Evolutionary conservation across 768 basidiomycete species (phyloP).

Genomic region (Mycena vulgaris): DNA sequence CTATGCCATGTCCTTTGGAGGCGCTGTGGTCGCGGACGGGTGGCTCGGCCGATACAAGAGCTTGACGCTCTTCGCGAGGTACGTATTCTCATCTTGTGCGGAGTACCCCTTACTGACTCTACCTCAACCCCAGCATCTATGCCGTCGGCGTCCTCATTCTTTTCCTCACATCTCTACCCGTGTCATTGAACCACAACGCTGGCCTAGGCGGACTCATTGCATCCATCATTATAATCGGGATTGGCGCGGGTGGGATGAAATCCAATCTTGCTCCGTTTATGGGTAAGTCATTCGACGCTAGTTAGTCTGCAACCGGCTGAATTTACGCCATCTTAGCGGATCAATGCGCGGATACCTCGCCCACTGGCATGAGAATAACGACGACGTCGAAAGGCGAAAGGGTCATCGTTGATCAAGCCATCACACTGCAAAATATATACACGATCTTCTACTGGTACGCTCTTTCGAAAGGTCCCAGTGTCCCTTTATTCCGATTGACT

Average conservation of each 20-base stretch:
- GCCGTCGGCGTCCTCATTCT: conserved; percentile 16
- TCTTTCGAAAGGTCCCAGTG: not conserved
- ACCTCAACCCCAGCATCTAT: conserved; percentile 17
- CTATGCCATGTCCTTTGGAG: conserved; percentile 29
- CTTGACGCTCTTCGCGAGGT: conserved; percentile 26
- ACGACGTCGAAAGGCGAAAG: conserved; percentile 14
- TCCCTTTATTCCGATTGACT: not conserved
- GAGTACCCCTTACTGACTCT: not conserved
- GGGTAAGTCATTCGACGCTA: not conserved
- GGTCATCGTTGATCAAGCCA: conserved; percentile 18
- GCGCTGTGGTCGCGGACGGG: conserved; percentile 26
- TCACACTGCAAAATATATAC: conserved; percentile 20
- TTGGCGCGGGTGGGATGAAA: conserved; percentile 30
- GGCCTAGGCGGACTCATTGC: conserved; percentile 27
- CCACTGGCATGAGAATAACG: not conserved
- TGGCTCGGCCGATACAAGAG: conserved; percentile 34
- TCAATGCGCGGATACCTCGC: conserved; percentile 13
- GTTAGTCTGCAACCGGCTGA: not conserved
- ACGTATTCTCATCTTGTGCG: not conserved
- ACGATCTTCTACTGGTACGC: conserved; percentile 19
- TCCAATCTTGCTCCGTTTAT: conserved; percentile 32
- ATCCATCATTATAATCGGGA: conserved; percentile 20
- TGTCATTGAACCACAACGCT: conserved; percentile 21
- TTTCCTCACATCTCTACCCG: conserved; percentile 25
- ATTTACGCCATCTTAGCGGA: not conserved